phyloP scores from a whole-genome alignment of 164 flowering plant genomes.

The Annona cherimola region DNA sequence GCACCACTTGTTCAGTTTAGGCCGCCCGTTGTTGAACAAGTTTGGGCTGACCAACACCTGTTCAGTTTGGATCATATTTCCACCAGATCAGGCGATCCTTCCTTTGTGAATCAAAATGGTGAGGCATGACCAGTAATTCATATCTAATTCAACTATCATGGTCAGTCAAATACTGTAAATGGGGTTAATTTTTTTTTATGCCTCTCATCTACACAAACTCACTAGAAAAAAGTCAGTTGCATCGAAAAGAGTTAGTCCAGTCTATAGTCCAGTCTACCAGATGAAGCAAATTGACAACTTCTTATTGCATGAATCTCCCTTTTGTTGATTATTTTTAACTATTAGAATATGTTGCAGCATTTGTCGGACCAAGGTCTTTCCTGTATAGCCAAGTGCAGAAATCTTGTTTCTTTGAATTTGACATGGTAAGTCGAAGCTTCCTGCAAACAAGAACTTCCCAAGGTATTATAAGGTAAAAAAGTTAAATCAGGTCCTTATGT shows the following conservation, averaged over 20 bases:
- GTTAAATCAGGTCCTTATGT: neutral
- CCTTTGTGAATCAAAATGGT: neutral
- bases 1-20: neutral
- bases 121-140: too few relatives aligned
- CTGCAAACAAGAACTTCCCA: neutral
- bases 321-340: neutral
- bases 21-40: neutral
- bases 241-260: neutral
- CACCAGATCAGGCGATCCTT: neutral
- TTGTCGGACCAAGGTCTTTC: constrained; percentile 76
- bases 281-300: neutral
- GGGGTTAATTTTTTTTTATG: too few relatives aligned
- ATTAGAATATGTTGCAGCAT: constrained; percentile 42
- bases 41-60: neutral
- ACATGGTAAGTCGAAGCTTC: constrained; percentile 54
- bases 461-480: neutral
- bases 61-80: neutral
- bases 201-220: too few relatives aligned
- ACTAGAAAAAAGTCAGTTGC: neutral
- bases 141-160: too few relatives aligned
- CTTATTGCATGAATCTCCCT: neutral
- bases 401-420: constrained; percentile 65
- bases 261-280: neutral
- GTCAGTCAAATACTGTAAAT: too few relatives aligned
- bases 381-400: constrained; percentile 66